Conservation (phyloP, 2,329 filamentous ascomycete species). For the Colletotrichum caudatum region DNA sequence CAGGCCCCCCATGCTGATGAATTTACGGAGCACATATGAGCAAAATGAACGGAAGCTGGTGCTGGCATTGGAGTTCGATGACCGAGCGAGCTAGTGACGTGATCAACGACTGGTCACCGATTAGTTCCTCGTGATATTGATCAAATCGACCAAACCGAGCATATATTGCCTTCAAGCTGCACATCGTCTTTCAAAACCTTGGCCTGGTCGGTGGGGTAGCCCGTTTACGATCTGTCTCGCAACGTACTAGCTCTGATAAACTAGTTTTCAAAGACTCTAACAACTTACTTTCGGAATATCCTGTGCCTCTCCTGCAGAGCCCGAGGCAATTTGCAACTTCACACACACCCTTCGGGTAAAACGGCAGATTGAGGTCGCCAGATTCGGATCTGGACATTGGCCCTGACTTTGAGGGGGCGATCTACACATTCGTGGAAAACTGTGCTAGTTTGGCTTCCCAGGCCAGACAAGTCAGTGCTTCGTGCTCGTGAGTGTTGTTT, state of each 20-base stretch:
- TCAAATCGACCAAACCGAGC: slow-evolving; percentile 10
- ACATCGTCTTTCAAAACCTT: slow-evolving; percentile 21
- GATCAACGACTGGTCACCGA: slow-evolving; percentile 1
- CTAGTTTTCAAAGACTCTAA: slow-evolving; percentile 4
- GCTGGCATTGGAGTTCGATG: slow-evolving; percentile 1
- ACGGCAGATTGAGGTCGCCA: neutral
- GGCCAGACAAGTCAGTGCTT: neutral
- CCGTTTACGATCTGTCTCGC: neutral
- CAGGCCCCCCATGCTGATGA: neutral
- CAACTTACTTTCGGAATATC: slow-evolving; percentile 17
- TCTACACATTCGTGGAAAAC: neutral
- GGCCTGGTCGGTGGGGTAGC: neutral
- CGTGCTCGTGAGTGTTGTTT: neutral
- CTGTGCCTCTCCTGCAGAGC: slow-evolving; percentile 6
- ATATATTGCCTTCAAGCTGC: slow-evolving; percentile 13
- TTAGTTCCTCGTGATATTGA: neutral
- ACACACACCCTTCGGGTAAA: slow-evolving; percentile 21
- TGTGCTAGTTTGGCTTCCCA: neutral
- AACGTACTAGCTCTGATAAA: slow-evolving; percentile 20
- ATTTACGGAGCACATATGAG: neutral
- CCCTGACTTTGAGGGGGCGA: slow-evolving; percentile 4
- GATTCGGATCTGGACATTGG: neutral
- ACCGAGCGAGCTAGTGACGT: slow-evolving; percentile 4
- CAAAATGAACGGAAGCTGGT: neutral
- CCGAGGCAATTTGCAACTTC: slow-evolving; percentile 19